phyloP scores from a whole-genome alignment of 2,329 filamentous ascomycete genomes.

The Aspergillus fumigatiaffinis region DNA sequence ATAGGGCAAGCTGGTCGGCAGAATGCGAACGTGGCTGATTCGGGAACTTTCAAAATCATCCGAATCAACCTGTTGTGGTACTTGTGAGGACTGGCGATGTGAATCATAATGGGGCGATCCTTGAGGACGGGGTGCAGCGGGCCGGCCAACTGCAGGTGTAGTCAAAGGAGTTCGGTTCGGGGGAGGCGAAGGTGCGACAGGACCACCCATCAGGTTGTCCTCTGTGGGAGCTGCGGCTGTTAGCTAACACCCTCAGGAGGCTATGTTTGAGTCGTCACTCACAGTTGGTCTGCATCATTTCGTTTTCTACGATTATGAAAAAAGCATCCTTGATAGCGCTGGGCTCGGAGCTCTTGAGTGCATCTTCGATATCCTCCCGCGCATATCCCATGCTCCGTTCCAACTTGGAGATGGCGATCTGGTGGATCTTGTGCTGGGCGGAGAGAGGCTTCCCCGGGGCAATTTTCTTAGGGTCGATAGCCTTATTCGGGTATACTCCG shows the following conservation, averaged over 20 bases:
- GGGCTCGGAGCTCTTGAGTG: conserved; percentile 83
- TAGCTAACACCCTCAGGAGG: not conserved
- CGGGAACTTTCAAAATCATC: conserved; percentile 49
- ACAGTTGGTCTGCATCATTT: conserved; percentile 94
- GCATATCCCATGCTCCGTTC: conserved; percentile 98
- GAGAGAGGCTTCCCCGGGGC: conserved; percentile 73
- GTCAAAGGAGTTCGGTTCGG: conserved; percentile 19
- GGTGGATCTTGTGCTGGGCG: conserved; percentile 84
- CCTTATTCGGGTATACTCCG: conserved; percentile 87
- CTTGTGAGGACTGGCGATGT: conserved; percentile 21
- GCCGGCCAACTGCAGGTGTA: conserved; percentile 17
- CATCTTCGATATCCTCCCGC: conserved; percentile 91
- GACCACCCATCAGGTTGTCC: conserved; percentile 28
- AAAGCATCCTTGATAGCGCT: conserved; percentile 99
- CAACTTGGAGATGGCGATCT: conserved; percentile 89
- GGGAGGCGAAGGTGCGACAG: conserved; percentile 27
- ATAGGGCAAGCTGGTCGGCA: conserved; percentile 84
- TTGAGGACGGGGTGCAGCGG: conserved; percentile 16
- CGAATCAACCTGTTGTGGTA: conserved; percentile 20
- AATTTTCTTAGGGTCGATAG: conserved; percentile 78
- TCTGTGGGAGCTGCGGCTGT: conserved; percentile 32
- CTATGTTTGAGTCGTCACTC: conserved; percentile 42
- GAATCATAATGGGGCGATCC: conserved; percentile 21
- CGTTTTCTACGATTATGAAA: conserved; percentile 95
- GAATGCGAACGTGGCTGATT: conserved; percentile 81